phyloP scores from a whole-genome alignment of 768 basidiomycete genomes.

The Podaxis pistillaris region DNA sequence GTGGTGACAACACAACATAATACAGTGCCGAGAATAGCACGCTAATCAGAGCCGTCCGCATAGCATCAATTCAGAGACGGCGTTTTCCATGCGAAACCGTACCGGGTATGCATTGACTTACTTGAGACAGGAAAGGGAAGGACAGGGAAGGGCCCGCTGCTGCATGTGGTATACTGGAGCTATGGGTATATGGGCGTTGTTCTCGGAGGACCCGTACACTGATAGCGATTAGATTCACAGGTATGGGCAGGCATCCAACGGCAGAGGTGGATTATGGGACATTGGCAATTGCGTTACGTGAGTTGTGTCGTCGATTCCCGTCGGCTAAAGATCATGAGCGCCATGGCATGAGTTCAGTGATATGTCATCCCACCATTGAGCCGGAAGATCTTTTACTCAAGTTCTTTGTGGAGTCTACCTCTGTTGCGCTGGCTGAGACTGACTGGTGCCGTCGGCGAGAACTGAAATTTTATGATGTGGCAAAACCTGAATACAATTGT shows the following conservation, averaged over 20 bases:
- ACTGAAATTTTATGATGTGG: too few species aligned
- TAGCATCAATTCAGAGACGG: background rate
- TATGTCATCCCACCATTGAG: background rate
- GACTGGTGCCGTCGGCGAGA: background rate
- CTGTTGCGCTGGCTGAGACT: background rate
- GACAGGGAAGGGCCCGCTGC: too few species aligned
- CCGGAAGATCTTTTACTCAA: background rate
- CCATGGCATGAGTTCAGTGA: background rate
- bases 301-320: background rate
- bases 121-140: background rate
- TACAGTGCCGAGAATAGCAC: background rate
- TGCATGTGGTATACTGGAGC: background rate
- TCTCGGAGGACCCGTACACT: background rate
- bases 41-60: background rate
- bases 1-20: background rate
- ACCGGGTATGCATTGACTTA: background rate
- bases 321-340: background rate
- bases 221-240: background rate
- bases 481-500: background rate
- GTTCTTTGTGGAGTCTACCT: background rate
- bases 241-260: background rate
- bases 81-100: background rate
- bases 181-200: background rate
- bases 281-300: background rate
- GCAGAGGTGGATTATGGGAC: background rate